Evolutionary conservation across 2,329 filamentous ascomycete species (phyloP).

Genomic region (Ceratocystis alfenasii): DNA sequence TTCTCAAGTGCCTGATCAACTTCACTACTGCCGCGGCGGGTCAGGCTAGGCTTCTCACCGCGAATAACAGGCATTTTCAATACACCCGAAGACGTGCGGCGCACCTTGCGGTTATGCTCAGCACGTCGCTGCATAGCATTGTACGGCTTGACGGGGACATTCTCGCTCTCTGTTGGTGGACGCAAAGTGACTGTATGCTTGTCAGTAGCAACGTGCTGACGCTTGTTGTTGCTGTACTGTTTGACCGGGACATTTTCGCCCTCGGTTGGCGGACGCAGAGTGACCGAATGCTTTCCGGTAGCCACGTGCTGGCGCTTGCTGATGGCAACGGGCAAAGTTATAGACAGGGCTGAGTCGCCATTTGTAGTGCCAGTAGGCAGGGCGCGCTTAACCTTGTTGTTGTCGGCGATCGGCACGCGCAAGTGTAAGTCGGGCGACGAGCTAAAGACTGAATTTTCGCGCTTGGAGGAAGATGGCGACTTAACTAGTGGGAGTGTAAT

Average conservation of each 20-base stretch:
- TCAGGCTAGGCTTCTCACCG: slow-evolving; percentile 28
- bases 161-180: slow-evolving; percentile 18
- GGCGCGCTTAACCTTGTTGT: background rate
- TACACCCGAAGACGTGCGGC: slow-evolving; percentile 22
- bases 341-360: slow-evolving; percentile 14
- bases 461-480: slow-evolving; percentile 7
- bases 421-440: slow-evolving; percentile 11
- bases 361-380: slow-evolving; percentile 14
- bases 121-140: slow-evolving; percentile 7
- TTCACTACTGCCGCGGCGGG: slow-evolving; percentile 27
- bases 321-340: slow-evolving; percentile 19
- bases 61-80: slow-evolving; percentile 28
- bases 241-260: slow-evolving; percentile 6
- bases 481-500: slow-evolving; percentile 18
- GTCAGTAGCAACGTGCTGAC: background rate
- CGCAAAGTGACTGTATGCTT: slow-evolving; percentile 18
- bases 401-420: slow-evolving; percentile 11
- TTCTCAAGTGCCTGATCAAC: slow-evolving; percentile 17
- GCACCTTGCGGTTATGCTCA: slow-evolving; percentile 13
- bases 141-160: slow-evolving; percentile 17
- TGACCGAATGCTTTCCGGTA: slow-evolving; percentile 12
- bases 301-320: slow-evolving; percentile 14
- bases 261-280: slow-evolving; percentile 12
- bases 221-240: slow-evolving; percentile 1
- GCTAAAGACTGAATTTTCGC: slow-evolving; percentile 12